Base-by-base conservation (phyloP, 2,329 filamentous ascomycete species). In the Trichophyton simii region DNA sequence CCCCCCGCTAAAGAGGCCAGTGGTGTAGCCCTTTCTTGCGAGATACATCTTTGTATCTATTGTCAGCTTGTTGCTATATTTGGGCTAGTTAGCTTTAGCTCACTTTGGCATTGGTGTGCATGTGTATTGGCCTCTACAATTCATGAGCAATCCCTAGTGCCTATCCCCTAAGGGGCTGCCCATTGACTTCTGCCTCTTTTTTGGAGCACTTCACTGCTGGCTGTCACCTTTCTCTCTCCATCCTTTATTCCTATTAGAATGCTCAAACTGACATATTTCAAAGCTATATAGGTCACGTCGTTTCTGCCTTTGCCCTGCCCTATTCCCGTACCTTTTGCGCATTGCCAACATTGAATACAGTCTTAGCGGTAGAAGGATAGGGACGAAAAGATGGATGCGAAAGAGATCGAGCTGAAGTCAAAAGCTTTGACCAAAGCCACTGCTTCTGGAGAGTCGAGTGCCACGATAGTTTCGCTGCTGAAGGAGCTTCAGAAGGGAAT, bases 351-450 rank as follows among this genome's bases (percentile, higher is more conserved):
- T 34, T 18, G 28, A 55, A 9, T 18, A 55, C 28, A 20, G 50
- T n/a, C 13, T 18, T 18, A 28, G 46, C 15, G 22, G 25, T 25
- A 15, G 46, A 11, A 13, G 50, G 31, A 55, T 15, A 55, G 31
- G 28, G 34, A 31, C 9, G 18, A 25, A 67, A 73, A 68, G 61
- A 90, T 95, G 87, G 87, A 95, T 69, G 83, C 86, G 70, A 89
- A 89, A 75, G 88, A 92, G 71, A 87, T 96, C 61, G 83, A 87
- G 68, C 78, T 85, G 69, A 86, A 85, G 74, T 85, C 90, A 70
- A 87, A 89, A 76, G 84, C 87, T 71, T 82, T 97, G 70, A 83
- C 82, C 68, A 96, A 95, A 77, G 89, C 89, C 25, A 80, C 89
- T 50, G 79, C 80, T 55, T 84, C 85, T 61, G 88, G 88, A 70